Percentiles rank a stretch among this genome's conserved stretches.
Conservation (phyloP, 306 rosid genomes). For the Hippophae tibetana region DNA sequence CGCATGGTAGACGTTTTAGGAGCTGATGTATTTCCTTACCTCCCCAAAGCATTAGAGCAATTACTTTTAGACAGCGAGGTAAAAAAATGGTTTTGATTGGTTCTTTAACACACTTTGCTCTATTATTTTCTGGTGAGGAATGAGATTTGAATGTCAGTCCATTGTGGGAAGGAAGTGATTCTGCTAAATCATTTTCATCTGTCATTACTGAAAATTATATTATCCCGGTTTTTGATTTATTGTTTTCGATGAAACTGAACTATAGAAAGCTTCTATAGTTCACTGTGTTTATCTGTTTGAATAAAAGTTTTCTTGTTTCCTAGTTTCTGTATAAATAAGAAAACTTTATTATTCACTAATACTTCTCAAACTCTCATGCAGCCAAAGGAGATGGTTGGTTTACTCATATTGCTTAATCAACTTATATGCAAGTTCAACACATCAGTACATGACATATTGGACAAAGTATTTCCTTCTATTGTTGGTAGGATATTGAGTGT, state of each 20-base stretch:
- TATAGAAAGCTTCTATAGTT: no score
- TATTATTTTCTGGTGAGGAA: not conserved
- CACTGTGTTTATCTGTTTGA: no score
- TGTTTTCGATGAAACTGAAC: no score
- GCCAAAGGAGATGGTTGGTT: constrained; percentile 83
- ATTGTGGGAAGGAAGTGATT: not conserved
- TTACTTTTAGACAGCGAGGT: constrained; percentile 89
- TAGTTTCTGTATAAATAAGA: no score
- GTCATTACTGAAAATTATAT: no score
- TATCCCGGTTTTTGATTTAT: no score
- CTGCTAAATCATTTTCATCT: not conserved
- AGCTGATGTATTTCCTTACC: constrained; percentile 78
- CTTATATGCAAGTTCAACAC: constrained; percentile 86
- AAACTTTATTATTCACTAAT: no score
- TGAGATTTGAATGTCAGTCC: constrained; percentile 4
- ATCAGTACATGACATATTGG: constrained; percentile 61
- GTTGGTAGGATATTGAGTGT: constrained; percentile 60
- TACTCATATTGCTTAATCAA: constrained; percentile 81
- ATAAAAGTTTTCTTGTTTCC: no score
- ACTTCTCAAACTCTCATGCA: constrained; percentile 29
- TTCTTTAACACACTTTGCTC: not conserved
- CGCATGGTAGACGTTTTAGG: constrained; percentile 97
- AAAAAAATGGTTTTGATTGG: constrained; percentile 15
- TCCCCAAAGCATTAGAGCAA: constrained; percentile 84
- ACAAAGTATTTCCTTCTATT: constrained; percentile 71